Percentiles rank a stretch among this genome's conserved stretches.
Evolutionary conservation across 805 yeast genomes (phyloP).

Genomic region (Jamesozyma hellenica): DNA sequence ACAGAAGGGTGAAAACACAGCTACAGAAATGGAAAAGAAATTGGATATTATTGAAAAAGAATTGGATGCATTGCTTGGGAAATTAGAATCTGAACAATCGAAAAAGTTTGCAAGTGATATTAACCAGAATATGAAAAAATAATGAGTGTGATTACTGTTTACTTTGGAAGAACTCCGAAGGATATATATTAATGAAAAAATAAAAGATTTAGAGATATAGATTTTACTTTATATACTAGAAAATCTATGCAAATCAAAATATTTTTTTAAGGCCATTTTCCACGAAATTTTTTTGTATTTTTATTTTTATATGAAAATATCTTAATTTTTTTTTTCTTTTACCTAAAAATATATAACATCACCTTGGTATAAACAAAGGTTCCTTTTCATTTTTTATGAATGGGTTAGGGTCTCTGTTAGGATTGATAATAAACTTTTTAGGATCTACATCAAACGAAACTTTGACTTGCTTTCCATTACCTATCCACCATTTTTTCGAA

Average conservation of each 20-base stretch:
- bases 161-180: too few relatives aligned
- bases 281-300: too few relatives aligned
- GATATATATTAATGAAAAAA: too few relatives aligned
- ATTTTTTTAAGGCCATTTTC: too few relatives aligned
- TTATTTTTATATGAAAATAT: too few relatives aligned
- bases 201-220: too few relatives aligned
- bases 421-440: conserved; percentile 49
- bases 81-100: not conserved
- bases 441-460: conserved; percentile 39
- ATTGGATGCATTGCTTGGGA: conserved; percentile 26
- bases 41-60: conserved; percentile 48
- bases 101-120: not conserved
- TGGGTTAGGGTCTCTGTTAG: conserved; percentile 63
- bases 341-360: not conserved
- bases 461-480: conserved; percentile 64
- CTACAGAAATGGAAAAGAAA: conserved; percentile 40
- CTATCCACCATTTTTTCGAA: conserved; percentile 82
- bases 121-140: not conserved
- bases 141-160: too few relatives aligned
- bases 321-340: not conserved
- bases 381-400: conserved; percentile 45
- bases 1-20: conserved; percentile 56
- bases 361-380: conserved; percentile 18
- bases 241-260: too few relatives aligned
- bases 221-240: too few relatives aligned